Conservation (phyloP, 176 grass and related monocot genomes). For the Poa annua region DNA sequence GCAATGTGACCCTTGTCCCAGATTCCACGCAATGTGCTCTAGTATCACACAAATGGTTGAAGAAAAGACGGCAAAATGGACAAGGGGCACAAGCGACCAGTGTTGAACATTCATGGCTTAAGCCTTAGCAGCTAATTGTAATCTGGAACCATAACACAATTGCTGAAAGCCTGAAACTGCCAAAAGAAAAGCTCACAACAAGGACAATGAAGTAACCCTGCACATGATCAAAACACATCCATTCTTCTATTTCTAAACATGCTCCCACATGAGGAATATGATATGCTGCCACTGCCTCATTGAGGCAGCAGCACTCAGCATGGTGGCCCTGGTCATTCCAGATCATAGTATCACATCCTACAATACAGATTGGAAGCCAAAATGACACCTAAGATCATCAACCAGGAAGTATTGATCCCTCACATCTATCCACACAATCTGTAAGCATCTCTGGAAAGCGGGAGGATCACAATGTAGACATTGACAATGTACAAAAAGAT, state of each 20-base stretch:
- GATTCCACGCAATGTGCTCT: not conserved
- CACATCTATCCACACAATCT: conserved; percentile 51
- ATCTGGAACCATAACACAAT: not conserved
- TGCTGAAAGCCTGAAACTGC: not conserved
- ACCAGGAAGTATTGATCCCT: conserved; percentile 43
- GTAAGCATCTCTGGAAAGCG: conserved; percentile 42
- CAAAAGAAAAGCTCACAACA: not conserved
- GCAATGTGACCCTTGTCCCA: not conserved
- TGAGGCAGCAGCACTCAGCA: not conserved
- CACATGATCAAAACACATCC: conserved; percentile 8
- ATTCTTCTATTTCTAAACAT: conserved; percentile 16
- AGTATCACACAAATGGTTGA: not conserved
- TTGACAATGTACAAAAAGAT: conserved; percentile 55
- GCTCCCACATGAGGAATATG: not conserved
- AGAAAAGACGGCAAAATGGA: not conserved
- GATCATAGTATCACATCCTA: conserved; percentile 18
- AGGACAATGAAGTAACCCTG: not conserved
- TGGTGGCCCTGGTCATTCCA: not conserved
- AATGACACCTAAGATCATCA: conserved; percentile 50
- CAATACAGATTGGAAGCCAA: conserved; percentile 1
- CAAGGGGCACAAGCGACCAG: not conserved
- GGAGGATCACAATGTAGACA: conserved; percentile 44
- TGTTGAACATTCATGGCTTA: not conserved
- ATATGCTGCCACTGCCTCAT: not conserved
- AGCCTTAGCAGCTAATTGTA: not conserved